These are phyloP conservation scores for Wakefieldia striispora DNA, from an alignment of 768 basidiomycete species.

Conservation along the genomic window DNA sequence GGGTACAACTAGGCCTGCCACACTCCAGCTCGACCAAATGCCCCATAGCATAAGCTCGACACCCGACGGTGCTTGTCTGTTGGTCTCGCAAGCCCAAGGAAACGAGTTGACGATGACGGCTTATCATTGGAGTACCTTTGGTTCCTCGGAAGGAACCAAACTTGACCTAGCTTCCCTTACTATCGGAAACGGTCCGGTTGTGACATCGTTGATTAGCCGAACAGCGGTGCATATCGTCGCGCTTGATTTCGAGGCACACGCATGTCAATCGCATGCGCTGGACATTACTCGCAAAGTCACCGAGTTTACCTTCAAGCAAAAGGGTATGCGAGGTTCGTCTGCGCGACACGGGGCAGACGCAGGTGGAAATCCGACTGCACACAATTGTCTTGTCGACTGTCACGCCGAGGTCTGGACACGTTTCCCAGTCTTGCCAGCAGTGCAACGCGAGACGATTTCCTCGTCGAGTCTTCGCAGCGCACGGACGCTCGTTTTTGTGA, in stretches of 20 bases:
- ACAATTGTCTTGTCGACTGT: slow-evolving; percentile 57
- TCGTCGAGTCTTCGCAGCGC: slow-evolving; percentile 31
- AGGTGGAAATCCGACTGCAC: slow-evolving; percentile 21
- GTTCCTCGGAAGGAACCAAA: slow-evolving; percentile 44
- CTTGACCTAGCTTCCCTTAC: slow-evolving; percentile 33
- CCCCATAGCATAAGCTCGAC: slow-evolving; percentile 39
- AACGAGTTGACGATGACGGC: slow-evolving; percentile 30
- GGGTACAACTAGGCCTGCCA: slow-evolving; percentile 39
- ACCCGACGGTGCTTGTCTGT: slow-evolving; percentile 54
- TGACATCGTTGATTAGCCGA: slow-evolving; percentile 48
- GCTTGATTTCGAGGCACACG: slow-evolving; percentile 33
- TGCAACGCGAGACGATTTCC: slow-evolving; percentile 44
- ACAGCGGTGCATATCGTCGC: slow-evolving; percentile 42
- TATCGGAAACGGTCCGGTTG: slow-evolving; percentile 17
- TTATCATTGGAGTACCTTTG: slow-evolving; percentile 59
- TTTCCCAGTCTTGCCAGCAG: slow-evolving; percentile 55
- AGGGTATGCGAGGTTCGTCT: slow-evolving; percentile 23
- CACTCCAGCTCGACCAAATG: slow-evolving; percentile 35
- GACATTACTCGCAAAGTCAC: slow-evolving; percentile 55
- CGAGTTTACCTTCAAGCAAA: slow-evolving; percentile 54
- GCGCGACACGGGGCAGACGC: slow-evolving; percentile 2
- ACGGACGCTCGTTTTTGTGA: slow-evolving; percentile 44
- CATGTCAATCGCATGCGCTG: slow-evolving; percentile 43
- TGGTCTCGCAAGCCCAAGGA: slow-evolving; percentile 31
- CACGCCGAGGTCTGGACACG: slow-evolving; percentile 58